Base-by-base conservation (phyloP, 1,284 basidiomycete genomes). In the Tilletia setariae region DNA sequence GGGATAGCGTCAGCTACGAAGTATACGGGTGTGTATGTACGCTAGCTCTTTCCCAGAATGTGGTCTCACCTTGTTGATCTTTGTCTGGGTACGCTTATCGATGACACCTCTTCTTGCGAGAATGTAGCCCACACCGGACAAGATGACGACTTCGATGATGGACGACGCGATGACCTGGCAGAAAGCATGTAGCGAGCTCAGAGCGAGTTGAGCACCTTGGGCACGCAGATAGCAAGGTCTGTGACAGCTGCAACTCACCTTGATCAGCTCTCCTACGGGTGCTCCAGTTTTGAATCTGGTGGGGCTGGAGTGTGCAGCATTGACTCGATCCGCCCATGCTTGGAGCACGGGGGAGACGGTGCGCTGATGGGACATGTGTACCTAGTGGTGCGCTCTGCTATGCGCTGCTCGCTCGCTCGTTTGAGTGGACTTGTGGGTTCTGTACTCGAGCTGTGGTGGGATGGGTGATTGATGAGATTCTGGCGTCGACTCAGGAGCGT, bases 41-140 rank as follows among this genome's bases (percentile, higher is more conserved):
- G 43, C 6, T 8, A 61, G 19, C 35, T 21, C n/a, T 1, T 30
- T 4, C 7, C 56, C 25, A 2, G 61, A 35, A 35, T n/a, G 11
- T 13, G 19, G 53, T 3, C 63, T 44, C 28, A 61, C 56, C 56
- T 61, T 61, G 63, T 66, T 23, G 32, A 71, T 15, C 78, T 91
- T 88, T 84, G 91, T 92, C 84, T 95, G 93, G 0, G 91, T 93
- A 72, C 87, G 88, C 83, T 93, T 94, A 82, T 96, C 93, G 15
- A 94, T 87, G 53, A 96, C 89, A 42, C 91, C 91, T 28, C 87
- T 86, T 61, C 86, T 84, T 1, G 94, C 91, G 51, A 96, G 89
- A 25, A 90, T 84, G 83, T 91, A 96, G 1, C 94, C 94, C 1
- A 92, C 90, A 1, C 91, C 81, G 84, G 92, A 94, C 76, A 94